Evolutionary conservation across 208 protist genomes (phyloP), one percentile per base, ranked within the genome.

Genomic region (Acanthamoeba culbertsoni): DNA sequence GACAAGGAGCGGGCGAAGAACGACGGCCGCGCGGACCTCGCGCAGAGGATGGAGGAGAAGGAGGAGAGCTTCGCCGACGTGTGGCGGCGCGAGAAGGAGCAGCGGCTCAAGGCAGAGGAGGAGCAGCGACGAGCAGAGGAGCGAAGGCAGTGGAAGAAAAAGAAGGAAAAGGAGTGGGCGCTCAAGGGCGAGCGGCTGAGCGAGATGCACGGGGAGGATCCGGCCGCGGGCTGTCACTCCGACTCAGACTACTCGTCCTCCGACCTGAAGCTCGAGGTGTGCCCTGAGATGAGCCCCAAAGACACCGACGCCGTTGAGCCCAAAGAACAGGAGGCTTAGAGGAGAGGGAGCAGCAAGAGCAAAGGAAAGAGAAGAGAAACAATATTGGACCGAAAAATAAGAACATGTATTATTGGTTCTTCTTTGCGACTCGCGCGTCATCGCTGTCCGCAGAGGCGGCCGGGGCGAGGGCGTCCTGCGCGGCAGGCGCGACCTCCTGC

Each of bases 11-110:
- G 26, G 2, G 63, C 3, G 6, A 33, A 33, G 28, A 68, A 10
- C 18, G 59, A 26, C 28, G 31, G 59, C 59, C 23, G 59, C 28
- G 31, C 35, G 33, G 63, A 73, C 10, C 16, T 14, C 63, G 35
- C 3, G n/a, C 63, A 42, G 10, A 7, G 18, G 33, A 2, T 12
- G 35, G 6, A 33, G 18, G 63, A 73, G 7, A 16, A 59, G 51
- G 51, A 73, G 63, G 63, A 73, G 35, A 2, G 31, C 63, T 73
- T 73, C 63, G 10, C 63, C 10, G 63, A 73, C 1, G 35, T 73
- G 33, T 73, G 63, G 63, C 63, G 63, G 35, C 63, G 63, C 63
- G 63, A 73, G 63, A 73, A 73, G 63, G 63, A 73, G 63, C 63
- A n/a, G 1, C 63, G n/a, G 10, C 26, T 43, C 16, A n/a, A 8